These are phyloP conservation scores for Pilaira anomala DNA, from an alignment of 192 early-diverging fungal species.

Conservation along the genomic window DNA sequence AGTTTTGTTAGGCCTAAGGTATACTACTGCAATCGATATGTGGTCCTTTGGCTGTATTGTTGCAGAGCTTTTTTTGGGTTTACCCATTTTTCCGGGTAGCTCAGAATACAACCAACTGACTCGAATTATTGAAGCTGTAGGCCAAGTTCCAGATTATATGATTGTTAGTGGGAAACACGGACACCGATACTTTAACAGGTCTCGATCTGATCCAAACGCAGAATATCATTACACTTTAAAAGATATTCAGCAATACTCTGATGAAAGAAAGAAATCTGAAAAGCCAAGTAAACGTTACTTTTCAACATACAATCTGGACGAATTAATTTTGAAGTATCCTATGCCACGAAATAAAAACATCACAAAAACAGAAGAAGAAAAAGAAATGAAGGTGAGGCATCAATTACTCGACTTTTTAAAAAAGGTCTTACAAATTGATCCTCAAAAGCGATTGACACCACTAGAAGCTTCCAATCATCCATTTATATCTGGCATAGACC, in stretches of 20 bases:
- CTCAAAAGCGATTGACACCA: constrained; percentile 8
- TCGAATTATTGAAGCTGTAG: constrained; percentile 89
- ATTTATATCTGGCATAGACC: neutral
- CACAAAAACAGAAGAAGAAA: neutral
- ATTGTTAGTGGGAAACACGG: constrained; percentile 81
- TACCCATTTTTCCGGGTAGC: constrained; percentile 93
- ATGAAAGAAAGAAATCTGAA: constrained; percentile 13
- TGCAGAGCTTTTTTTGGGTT: constrained; percentile 92
- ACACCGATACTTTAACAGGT: constrained; percentile 75
- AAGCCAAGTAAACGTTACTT: constrained; percentile 26
- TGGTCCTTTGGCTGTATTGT: constrained; percentile 99
- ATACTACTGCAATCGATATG: constrained; percentile 95
- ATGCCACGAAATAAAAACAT: neutral
- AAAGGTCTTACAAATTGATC: constrained; percentile 9
- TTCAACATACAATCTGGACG: constrained; percentile 1
- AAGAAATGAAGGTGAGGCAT: constrained; percentile 5
- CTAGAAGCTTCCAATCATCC: constrained; percentile 11
- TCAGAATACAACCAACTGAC: constrained; percentile 96
- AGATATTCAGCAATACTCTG: constrained; percentile 9
- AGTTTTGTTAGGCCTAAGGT: constrained; percentile 88
- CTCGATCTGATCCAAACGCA: constrained; percentile 19
- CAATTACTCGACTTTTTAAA: constrained; percentile 16
- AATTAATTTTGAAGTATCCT: constrained; percentile 15
- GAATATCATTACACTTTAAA: constrained; percentile 4
- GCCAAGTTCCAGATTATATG: constrained; percentile 25